These are phyloP conservation scores for Bryoglossum gracile DNA, from an alignment of 495 filamentous ascomycete species.

Conservation along the genomic window DNA sequence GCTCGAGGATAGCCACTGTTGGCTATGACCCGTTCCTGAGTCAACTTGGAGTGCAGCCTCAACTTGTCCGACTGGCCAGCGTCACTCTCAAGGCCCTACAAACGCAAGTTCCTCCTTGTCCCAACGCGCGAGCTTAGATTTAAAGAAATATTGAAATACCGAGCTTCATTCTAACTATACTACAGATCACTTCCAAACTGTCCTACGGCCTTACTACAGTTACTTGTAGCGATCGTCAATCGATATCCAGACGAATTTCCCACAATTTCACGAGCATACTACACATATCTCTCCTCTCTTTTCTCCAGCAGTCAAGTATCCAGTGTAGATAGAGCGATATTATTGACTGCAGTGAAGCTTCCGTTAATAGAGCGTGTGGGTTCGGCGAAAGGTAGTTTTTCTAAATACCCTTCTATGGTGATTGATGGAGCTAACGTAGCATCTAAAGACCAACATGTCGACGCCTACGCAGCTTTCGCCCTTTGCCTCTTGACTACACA, in stretches of 20 bases:
- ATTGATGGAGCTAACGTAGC: no score
- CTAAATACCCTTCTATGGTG: no score
- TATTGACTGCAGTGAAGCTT: conserved; percentile 14
- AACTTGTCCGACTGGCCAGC: conserved; percentile 38
- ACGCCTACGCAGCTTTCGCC: conserved; percentile 20
- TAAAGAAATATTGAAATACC: conserved; percentile 20
- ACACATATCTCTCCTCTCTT: conserved; percentile 17
- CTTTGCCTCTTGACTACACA: conserved; percentile 23
- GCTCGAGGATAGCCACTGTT: conserved; percentile 10
- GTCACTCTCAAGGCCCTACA: conserved; percentile 37
- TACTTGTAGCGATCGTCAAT: conserved; percentile 16
- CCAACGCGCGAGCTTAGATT: no score
- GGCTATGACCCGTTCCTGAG: conserved; percentile 12
- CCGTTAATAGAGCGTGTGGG: conserved; percentile 2
- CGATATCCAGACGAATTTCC: conserved; percentile 8
- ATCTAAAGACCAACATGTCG: no score
- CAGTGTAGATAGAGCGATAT: conserved; percentile 11
- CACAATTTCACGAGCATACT: conserved; percentile 18
- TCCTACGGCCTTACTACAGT: conserved; percentile 8
- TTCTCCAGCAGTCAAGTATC: not conserved
- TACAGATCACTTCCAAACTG: conserved; percentile 19
- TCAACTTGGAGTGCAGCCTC: conserved; percentile 13
- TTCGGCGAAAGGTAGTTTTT: conserved; percentile 17
- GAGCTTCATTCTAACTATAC: not conserved
- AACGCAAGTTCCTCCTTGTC: conserved; percentile 17